These are phyloP conservation scores for Moricandia moricandioides DNA, from an alignment of 345 rosid species.

Conservation along the genomic window DNA sequence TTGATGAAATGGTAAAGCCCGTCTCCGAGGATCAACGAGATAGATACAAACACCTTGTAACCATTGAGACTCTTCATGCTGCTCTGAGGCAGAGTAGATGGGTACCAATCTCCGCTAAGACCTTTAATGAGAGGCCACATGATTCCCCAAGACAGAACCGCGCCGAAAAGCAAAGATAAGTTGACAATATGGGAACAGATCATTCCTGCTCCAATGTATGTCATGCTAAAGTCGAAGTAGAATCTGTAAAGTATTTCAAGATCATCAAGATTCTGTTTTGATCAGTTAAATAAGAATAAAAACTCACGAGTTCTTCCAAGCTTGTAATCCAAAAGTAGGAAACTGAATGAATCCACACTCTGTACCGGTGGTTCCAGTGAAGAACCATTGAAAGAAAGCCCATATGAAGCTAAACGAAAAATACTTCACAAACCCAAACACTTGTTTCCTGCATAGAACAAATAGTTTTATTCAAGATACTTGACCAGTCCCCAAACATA, in stretches of 20 bases:
- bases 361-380: slow-evolving; percentile 38
- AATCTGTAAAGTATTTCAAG: slow-evolving; percentile 50
- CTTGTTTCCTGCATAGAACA: slow-evolving; percentile 64
- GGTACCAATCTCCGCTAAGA: slow-evolving; percentile 77
- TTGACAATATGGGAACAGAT: slow-evolving; percentile 86
- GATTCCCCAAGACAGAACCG: slow-evolving; percentile 81
- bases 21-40: slow-evolving; percentile 81
- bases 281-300: not conserved
- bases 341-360: slow-evolving; percentile 67
- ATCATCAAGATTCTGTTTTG: slow-evolving; percentile 21
- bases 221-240: slow-evolving; percentile 86
- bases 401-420: slow-evolving; percentile 73
- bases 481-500: not conserved
- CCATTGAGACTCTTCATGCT: slow-evolving; percentile 90
- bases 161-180: slow-evolving; percentile 78
- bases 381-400: slow-evolving; percentile 93
- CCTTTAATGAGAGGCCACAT: slow-evolving; percentile 89
- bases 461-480: not conserved
- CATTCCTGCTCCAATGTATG: slow-evolving; percentile 92
- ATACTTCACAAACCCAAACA: slow-evolving; percentile 57
- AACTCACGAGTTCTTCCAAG: slow-evolving; percentile 66
- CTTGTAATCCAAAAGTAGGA: slow-evolving; percentile 74
- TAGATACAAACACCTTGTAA: slow-evolving; percentile 89
- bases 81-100: slow-evolving; percentile 43
- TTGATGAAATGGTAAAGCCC: slow-evolving; percentile 91